A percentile compares a stretch with the other conserved stretches of the same genome.
These are phyloP conservation scores for Pseudocercospora fuligena DNA, from an alignment of 2,329 filamentous ascomycete genomes.

Conservation along the genomic window DNA sequence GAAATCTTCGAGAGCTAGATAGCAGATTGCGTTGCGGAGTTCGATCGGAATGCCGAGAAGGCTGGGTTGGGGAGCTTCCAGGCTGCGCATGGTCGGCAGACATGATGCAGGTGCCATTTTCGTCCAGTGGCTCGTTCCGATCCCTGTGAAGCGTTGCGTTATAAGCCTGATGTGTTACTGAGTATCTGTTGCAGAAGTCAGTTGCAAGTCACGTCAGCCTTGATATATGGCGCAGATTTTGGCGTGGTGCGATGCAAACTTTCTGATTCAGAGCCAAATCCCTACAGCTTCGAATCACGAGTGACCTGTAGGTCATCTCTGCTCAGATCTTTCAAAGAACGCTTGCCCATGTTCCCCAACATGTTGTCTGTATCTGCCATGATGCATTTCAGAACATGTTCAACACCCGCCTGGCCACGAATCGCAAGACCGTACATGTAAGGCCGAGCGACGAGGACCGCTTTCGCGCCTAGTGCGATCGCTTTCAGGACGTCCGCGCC, in stretches of 20 bases:
- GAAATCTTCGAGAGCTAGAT: not conserved
- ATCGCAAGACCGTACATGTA: conserved; percentile 64
- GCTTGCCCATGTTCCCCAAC: conserved; percentile 30
- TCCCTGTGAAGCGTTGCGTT: no score
- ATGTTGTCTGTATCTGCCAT: conserved; percentile 33
- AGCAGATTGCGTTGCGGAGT: not conserved
- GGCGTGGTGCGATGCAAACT: not conserved
- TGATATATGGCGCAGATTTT: not conserved
- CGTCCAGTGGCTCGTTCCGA: no score
- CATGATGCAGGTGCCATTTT: no score
- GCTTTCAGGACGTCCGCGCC: conserved; percentile 59
- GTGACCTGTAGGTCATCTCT: conserved; percentile 28
- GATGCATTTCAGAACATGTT: conserved; percentile 38
- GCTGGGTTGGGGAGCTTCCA: no score
- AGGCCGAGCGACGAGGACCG: conserved; percentile 62
- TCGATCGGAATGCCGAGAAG: not conserved
- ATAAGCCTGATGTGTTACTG: no score
- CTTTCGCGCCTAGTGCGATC: conserved; percentile 61
- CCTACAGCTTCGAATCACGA: conserved; percentile 28
- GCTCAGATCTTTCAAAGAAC: conserved; percentile 25
- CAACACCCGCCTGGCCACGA: conserved; percentile 61
- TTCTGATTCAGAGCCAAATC: conserved; percentile 23
- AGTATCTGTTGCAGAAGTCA: not conserved
- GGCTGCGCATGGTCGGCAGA: no score
- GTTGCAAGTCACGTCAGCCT: not conserved